Percentiles rank a stretch among this genome's conserved stretches.
phyloP scores from a whole-genome alignment of 768 basidiomycete species.

The Calvatia gigantea region DNA sequence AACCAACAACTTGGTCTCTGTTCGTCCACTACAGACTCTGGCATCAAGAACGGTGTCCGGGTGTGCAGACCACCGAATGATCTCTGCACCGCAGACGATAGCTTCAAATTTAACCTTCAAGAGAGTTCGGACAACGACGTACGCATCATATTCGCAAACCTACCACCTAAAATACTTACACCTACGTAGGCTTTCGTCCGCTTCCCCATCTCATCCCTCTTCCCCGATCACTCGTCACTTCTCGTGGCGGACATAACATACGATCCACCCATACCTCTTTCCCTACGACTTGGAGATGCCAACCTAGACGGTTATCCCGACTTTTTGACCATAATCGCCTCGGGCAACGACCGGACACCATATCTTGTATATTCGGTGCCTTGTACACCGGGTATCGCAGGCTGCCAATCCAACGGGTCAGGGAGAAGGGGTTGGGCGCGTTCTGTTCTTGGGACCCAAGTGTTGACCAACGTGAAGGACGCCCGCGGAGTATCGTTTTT shows the following conservation, averaged over 20 bases:
- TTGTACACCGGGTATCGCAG: constrained; percentile 50
- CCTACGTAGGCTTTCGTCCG: constrained; percentile 56
- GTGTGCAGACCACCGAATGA: constrained; percentile 73
- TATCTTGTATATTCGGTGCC: constrained; percentile 62
- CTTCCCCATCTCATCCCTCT: constrained; percentile 60
- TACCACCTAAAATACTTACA: not conserved
- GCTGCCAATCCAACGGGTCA: constrained; percentile 48
- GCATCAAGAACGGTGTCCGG: constrained; percentile 44
- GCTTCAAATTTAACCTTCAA: constrained; percentile 74
- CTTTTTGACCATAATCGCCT: constrained; percentile 56
- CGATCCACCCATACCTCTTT: constrained; percentile 65
- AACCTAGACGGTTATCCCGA: constrained; percentile 96
- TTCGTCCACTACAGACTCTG: constrained; percentile 46
- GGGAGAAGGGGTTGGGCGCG: constrained; percentile 68
- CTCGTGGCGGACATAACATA: constrained; percentile 68
- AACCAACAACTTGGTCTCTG: constrained; percentile 90
- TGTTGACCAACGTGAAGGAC: constrained; percentile 67
- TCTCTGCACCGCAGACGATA: constrained; percentile 78
- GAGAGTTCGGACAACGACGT: constrained; percentile 49
- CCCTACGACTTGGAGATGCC: constrained; percentile 82
- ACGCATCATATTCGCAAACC: constrained; percentile 16
- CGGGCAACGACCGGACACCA: constrained; percentile 46
- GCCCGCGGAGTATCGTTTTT: constrained; percentile 76
- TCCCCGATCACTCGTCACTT: constrained; percentile 51
- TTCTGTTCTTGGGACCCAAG: constrained; percentile 50